These are phyloP conservation scores for Mycosarcoma maydis DNA, from an alignment of 1,284 basidiomycete genomes.

Conservation along the genomic window DNA sequence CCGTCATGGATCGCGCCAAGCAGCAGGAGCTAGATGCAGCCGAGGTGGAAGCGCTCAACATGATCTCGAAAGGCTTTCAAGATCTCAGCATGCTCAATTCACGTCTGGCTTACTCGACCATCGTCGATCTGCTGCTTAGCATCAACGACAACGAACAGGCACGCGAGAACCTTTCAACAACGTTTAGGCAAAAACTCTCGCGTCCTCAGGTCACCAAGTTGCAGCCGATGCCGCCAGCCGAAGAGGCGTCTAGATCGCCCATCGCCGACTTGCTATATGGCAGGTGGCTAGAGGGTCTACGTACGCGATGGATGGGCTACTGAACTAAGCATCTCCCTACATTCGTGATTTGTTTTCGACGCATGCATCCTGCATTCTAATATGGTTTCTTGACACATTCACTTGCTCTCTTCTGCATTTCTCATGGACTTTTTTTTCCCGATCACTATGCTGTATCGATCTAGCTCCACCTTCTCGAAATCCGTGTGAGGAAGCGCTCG, in stretches of 20 bases:
- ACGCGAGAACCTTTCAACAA: constrained; percentile 42
- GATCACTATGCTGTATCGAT: background rate
- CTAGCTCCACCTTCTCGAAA: too few species aligned
- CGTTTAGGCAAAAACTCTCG: constrained; percentile 43
- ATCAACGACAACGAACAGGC: constrained; percentile 73
- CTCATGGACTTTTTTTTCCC: background rate
- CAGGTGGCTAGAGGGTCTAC: constrained; percentile 89
- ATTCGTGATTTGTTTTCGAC: background rate
- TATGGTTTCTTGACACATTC: too few species aligned
- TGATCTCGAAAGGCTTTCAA: constrained; percentile 86
- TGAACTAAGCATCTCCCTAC: constrained; percentile 2
- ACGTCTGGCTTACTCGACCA: constrained; percentile 81
- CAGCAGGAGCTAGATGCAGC: constrained; percentile 81
- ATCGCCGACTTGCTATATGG: constrained; percentile 93
- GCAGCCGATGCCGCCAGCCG: constrained; percentile 22
- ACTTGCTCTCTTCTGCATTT: constrained; percentile 14
- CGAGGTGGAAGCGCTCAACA: constrained; percentile 86
- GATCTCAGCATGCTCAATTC: constrained; percentile 84
- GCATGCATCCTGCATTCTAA: too few species aligned
- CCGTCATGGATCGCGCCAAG: constrained; percentile 54
- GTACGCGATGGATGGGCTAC: constrained; percentile 58
- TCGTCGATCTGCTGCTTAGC: constrained; percentile 87
- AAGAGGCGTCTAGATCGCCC: constrained; percentile 71
- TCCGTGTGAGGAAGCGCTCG: too few species aligned
- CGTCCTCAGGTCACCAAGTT: constrained; percentile 32